A percentile compares a stretch with the other conserved stretches of the same genome.
Evolutionary conservation across 1,284 basidiomycete genomes (phyloP).

Genomic region (Malassezia vespertilionis): DNA sequence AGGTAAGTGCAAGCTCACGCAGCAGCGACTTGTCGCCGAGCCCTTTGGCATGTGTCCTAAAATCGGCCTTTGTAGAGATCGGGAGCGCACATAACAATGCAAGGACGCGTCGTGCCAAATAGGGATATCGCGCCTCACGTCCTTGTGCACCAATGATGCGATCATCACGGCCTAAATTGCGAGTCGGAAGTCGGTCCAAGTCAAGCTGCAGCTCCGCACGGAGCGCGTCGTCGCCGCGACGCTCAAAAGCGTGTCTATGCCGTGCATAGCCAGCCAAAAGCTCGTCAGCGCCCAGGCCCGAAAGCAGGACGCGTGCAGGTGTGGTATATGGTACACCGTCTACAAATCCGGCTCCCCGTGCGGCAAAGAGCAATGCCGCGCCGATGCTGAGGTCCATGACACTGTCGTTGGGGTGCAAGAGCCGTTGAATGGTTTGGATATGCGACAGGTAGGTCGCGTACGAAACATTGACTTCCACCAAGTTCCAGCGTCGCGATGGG

Average conservation of each 20-base stretch:
- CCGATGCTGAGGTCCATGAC: slow-evolving; percentile 63
- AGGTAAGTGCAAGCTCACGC: slow-evolving; percentile 47
- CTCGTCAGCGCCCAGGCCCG: slow-evolving; percentile 89
- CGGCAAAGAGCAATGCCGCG: slow-evolving; percentile 83
- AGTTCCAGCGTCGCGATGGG: slow-evolving; percentile 72
- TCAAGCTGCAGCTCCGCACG: slow-evolving; percentile 82
- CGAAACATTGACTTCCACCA: slow-evolving; percentile 77
- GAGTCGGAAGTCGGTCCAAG: slow-evolving; percentile 72
- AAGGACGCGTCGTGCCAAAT: slow-evolving; percentile 25
- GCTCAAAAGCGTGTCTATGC: slow-evolving; percentile 64
- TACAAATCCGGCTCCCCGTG: slow-evolving; percentile 53
- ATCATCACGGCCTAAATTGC: slow-evolving; percentile 89
- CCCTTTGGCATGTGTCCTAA: slow-evolving; percentile 8
- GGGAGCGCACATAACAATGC: slow-evolving; percentile 58
- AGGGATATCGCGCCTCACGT: slow-evolving; percentile 59
- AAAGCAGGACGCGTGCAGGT: slow-evolving; percentile 69
- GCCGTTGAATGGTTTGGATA: slow-evolving; percentile 6
- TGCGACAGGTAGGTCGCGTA: slow-evolving; percentile 56
- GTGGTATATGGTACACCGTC: slow-evolving; percentile 56
- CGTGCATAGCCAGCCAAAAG: slow-evolving; percentile 85
- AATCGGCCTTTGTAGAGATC: slow-evolving; percentile 67
- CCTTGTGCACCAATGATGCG: slow-evolving; percentile 76
- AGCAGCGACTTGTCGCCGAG: slow-evolving; percentile 79
- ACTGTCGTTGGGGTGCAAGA: slow-evolving; percentile 27
- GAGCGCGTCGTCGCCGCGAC: slow-evolving; percentile 50